Evolutionary conservation across 2,329 filamentous ascomycete genomes (phyloP), one percentile per base, ranked within the genome.

Genomic region (Amylocarpus encephaloides): DNA sequence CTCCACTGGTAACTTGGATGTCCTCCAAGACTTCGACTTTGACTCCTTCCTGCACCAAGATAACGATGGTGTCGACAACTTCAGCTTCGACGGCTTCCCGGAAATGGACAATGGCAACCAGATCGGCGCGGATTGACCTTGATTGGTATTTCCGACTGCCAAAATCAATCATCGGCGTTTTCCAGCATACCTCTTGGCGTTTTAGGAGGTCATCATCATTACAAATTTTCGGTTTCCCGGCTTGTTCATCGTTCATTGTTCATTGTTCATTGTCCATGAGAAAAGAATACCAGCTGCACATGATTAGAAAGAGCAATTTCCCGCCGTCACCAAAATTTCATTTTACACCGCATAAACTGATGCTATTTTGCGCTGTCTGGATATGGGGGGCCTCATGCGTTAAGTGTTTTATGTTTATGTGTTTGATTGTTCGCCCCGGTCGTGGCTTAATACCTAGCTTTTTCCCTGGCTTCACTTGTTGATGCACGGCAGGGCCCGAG

Each of bases 21-120:
- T 84, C 33, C 70, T 85, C 43, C 80, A 79, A 59, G 81, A 83
- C 56, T 85, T 85, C 59, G 82, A 85, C 57, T 79, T 85, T 58
- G 82, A 85, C 65, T 83, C 81, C 1, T 85, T 85, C 70, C 69
- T 85, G 6, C 79, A 85, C 55, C 73, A 77, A 49, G 73, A 76
- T 52, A 75, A 76, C 42, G 71, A 67, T 32, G 74, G 70, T 38
- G 66, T 68, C 39, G 66, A 61, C 42, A 52, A 62, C 4, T 84
- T 83, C 55, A 77, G 78, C 66, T 83, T 84, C 60, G 70, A 70
- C 54, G 66, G 72, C 13, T 68, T 68, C 41, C 80, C 80, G 61
- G 22, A 26, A 26, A 76, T 83, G 69, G 78, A 82, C 52, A 71
- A 71, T 36, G 70, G 73, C 49, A 78, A 36, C 38, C 50, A 80